Evolutionary conservation across 2,329 filamentous ascomycete genomes (phyloP), one percentile per base, ranked within the genome.

Genomic region (Diaporthe sp.): DNA sequence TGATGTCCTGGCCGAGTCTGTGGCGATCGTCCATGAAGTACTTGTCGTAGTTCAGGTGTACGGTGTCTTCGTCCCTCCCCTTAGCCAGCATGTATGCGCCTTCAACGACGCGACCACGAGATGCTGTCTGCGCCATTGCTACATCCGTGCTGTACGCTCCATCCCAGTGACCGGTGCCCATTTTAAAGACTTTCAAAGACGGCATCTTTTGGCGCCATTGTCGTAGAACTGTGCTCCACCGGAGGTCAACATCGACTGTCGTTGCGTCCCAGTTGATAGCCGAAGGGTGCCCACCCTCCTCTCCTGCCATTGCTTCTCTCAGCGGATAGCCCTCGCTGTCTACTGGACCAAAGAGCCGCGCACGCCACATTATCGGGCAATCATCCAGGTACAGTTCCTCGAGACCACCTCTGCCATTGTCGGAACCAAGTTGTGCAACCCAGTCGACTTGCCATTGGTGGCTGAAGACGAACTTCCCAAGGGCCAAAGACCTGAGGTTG

Each of bases 391-490:
- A 82, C 0, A 89, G 77, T 54, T 85, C 81, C 19, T 83, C 76
- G 0, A 89, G 79, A 0, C 85, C 86, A 0, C 77, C 78, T 1
- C 50, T 70, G 2, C 74, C 76, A n/a, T 79, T 80, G 4, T 67
- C 57, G 6, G 74, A 17, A 6, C 77, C 80, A 4, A 88, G 80
- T 0, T 81, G 82, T 0, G 84, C 74, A 5, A 89, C 83, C 86
- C 86, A 89, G 13, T 85, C 83, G 0, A 87, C 77, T 71, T 89
- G 86, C 80, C 83, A 84, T 28, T 87, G 82, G 45, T 87, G 82
- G 6, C 81, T 81, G 64, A 89, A 87, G 4, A 82, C 80, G 28
- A 83, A 85, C 1, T 83, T 83, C 0, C 85, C 84, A 0, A 89
- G 76, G 0, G 82, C 79, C 0, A 89, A 80, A 0, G 82, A 80